A percentile compares a stretch with the other conserved stretches of the same genome.
Conservation (phyloP, 495 filamentous ascomycete genomes). For the Penicillium odoratum region DNA sequence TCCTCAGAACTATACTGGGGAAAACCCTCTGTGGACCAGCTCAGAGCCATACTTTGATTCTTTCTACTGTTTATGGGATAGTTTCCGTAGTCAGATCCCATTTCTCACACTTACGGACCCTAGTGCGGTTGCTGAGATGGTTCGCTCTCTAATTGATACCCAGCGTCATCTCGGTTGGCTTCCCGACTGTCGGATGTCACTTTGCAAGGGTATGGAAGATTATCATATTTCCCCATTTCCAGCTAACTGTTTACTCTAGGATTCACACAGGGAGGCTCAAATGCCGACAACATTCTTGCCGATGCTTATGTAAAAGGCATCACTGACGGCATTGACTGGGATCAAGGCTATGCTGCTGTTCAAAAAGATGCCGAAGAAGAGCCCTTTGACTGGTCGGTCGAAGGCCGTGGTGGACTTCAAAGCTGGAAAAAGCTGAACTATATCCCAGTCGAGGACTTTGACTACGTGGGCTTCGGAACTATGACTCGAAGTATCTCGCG, state of each 20-base stretch:
- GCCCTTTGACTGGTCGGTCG: conserved; percentile 67
- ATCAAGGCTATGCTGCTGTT: conserved; percentile 66
- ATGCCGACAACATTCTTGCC: conserved; percentile 72
- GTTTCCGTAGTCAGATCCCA: conserved; percentile 64
- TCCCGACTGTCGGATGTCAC: conserved; percentile 65
- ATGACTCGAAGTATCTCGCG: conserved; percentile 69
- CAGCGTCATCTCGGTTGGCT: conserved; percentile 68
- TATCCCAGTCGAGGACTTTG: conserved; percentile 70
- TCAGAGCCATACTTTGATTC: conserved; percentile 63
- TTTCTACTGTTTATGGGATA: conserved; percentile 58
- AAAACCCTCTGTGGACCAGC: conserved; percentile 70
- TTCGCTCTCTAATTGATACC: conserved; percentile 72
- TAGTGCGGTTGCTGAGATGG: conserved; percentile 56
- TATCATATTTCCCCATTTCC: too few relatives aligned
- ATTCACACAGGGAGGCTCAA: conserved; percentile 70
- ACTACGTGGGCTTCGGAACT: conserved; percentile 70
- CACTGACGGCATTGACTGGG: conserved; percentile 62
- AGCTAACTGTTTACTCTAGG: conserved; percentile 9
- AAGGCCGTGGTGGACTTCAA: conserved; percentile 70
- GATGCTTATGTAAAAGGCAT: conserved; percentile 76
- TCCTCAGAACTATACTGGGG: conserved; percentile 72
- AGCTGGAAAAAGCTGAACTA: conserved; percentile 68
- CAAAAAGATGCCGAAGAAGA: conserved; percentile 66
- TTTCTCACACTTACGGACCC: conserved; percentile 70
- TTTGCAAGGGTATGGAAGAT: conserved; percentile 64